These are phyloP conservation scores for Aureobasidium sp. DNA, from an alignment of 2,329 filamentous ascomycete genomes.

Conservation along the genomic window DNA sequence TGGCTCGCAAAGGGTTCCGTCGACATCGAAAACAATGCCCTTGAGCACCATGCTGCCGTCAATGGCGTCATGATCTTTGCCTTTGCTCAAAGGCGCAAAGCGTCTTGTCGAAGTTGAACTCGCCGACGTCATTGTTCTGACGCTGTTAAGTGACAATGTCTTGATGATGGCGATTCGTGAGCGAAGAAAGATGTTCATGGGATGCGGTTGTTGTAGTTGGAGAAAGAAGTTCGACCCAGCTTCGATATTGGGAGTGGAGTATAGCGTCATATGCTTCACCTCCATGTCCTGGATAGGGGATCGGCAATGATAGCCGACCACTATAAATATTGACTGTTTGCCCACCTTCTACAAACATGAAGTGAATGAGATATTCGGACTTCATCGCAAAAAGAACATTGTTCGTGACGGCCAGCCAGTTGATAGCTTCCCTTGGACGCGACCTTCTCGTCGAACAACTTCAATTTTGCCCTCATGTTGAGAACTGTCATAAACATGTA, in stretches of 20 bases:
- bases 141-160: neutral
- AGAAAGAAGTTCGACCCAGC: neutral
- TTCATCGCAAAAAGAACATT: too few relatives aligned
- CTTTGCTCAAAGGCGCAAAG: conserved; percentile 45
- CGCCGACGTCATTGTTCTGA: neutral
- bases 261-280: neutral
- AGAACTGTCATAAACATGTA: too few relatives aligned
- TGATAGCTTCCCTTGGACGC: too few relatives aligned
- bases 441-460: too few relatives aligned
- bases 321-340: neutral
- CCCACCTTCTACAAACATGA: too few relatives aligned
- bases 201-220: neutral
- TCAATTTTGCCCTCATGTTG: too few relatives aligned
- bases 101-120: conserved; percentile 27
- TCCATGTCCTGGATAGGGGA: neutral
- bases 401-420: too few relatives aligned
- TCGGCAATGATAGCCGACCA: neutral
- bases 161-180: neutral
- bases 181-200: neutral
- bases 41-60: conserved; percentile 37
- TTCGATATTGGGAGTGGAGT: neutral
- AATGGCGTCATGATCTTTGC: conserved; percentile 25
- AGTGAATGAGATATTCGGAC: too few relatives aligned
- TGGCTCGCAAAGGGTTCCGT: conserved; percentile 85
- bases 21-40: conserved; percentile 80